phyloP scores from a whole-genome alignment of 768 basidiomycete species.

The Trametes sanguinea region DNA sequence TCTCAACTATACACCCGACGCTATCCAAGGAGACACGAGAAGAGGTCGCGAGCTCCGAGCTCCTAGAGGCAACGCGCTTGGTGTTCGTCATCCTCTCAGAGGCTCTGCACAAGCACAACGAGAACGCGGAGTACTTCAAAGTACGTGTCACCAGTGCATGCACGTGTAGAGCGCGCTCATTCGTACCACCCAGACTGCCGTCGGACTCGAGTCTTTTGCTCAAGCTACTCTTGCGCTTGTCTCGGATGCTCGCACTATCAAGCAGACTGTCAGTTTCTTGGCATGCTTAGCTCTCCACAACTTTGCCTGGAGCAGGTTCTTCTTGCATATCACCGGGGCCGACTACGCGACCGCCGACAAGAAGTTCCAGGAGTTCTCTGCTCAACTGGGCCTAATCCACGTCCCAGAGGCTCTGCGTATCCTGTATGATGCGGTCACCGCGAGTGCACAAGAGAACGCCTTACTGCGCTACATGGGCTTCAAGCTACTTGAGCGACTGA shows the following conservation, averaged over 20 bases:
- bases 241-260: constrained; percentile 45
- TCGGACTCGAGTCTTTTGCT: constrained; percentile 67
- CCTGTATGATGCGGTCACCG: constrained; percentile 53
- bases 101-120: constrained; percentile 55
- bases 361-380: constrained; percentile 43
- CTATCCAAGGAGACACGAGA: constrained; percentile 38
- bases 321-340: constrained; percentile 46
- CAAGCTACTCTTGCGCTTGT: constrained; percentile 60
- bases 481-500: constrained; percentile 65
- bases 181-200: constrained; percentile 41
- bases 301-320: constrained; percentile 58
- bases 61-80: constrained; percentile 57
- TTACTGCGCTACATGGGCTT: constrained; percentile 54
- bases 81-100: constrained; percentile 67
- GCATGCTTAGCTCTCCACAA: constrained; percentile 68
- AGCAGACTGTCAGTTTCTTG: constrained; percentile 65
- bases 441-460: constrained; percentile 36
- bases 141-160: constrained; percentile 40
- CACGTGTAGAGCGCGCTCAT: neutral
- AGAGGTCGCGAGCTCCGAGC: constrained; percentile 30
- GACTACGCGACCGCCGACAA: constrained; percentile 47
- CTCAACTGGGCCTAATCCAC: constrained; percentile 50
- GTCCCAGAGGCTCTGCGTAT: constrained; percentile 64
- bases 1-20: constrained; percentile 56
- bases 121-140: constrained; percentile 66